Percentiles rank a stretch among this genome's conserved stretches.
These are phyloP conservation scores for Fraxinus ornus DNA, from an alignment of 305 asterid genomes.

Conservation along the genomic window DNA sequence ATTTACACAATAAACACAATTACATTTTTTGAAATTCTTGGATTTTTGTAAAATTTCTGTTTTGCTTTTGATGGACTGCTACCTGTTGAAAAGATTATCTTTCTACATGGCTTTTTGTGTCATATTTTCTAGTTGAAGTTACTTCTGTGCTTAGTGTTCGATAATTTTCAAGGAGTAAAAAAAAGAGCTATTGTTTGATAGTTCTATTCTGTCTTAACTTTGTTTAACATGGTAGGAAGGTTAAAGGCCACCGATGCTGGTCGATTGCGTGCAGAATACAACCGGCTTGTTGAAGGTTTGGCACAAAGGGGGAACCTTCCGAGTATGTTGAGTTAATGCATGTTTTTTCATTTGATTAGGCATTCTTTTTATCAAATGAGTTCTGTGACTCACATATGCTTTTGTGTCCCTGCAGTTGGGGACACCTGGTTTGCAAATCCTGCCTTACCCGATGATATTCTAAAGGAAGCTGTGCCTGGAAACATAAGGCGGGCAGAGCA, in stretches of 20 bases:
- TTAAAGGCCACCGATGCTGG: conserved; percentile 99
- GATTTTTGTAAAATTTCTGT: neutral
- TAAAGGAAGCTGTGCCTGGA: conserved; percentile 98
- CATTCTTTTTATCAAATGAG: conserved; percentile 16
- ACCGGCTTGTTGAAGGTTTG: conserved; percentile 92
- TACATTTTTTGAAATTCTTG: neutral
- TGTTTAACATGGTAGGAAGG: conserved; percentile 90
- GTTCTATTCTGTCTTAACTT: conserved; percentile 36
- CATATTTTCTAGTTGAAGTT: neutral
- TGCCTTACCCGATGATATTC: conserved; percentile 81
- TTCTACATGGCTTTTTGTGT: neutral
- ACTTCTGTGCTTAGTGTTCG: neutral
- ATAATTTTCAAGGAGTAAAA: neutral
- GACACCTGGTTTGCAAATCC: conserved; percentile 92
- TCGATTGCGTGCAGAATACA: conserved; percentile 95
- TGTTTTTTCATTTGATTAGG: conserved; percentile 9
- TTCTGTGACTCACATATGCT: conserved; percentile 13
- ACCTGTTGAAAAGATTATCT: neutral
- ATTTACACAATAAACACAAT: neutral
- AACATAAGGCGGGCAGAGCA: conserved; percentile 97
- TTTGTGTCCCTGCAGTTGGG: conserved; percentile 46
- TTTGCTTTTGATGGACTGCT: neutral
- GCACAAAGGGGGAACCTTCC: conserved; percentile 91
- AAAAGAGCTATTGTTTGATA: conserved; percentile 12
- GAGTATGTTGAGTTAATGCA: conserved; percentile 44